Evolutionary conservation across 2,329 filamentous ascomycete genomes (phyloP), one percentile per base, ranked within the genome.

Genomic region (Ophiostoma novo-ulmi): DNA sequence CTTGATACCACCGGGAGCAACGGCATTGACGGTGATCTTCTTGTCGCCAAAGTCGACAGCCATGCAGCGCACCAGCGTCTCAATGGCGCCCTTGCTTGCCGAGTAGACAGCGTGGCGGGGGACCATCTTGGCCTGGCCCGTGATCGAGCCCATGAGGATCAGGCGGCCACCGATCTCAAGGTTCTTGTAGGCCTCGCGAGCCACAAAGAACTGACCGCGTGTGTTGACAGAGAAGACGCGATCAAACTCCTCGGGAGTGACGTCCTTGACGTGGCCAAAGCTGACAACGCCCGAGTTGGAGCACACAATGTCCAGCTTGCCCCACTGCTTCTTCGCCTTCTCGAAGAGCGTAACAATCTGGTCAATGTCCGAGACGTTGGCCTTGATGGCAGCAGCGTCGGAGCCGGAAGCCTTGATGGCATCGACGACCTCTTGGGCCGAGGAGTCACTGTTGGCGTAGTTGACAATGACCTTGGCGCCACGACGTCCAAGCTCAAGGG

Each of bases 121-220:
- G 1, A 79, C 77, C 39, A 71, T 75, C 69, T 77, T 77, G 70
- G 74, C 76, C 66, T 75, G 73, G 48, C 87, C 74, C 2, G 86
- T 86, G 76, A 89, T 89, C 35, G 85, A 88, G 52, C 81, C 83
- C 85, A 88, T 89, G 70, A 89, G 81, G 75, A 90, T 85, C 67
- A 90, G 81, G 17, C 87, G 82, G n/a, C 88, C 88, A 71, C 87
- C 85, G 68, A 86, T 80, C 77, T 86, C 84, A 44, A 89, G 82
- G 77, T 88, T 80, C 78, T 86, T 85, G 81, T 87, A 89, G 26
- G 87, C 87, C 61, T 86, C 84, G 75, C 87, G 85, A 6, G 85
- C 86, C 44, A 88, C 85, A 77, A 88, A 88, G 80, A 88, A 88
- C 78, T 88, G 86, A 8, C 85, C 86, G 22, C 85, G 80, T 3